Base-by-base conservation (phyloP, 2,329 filamentous ascomycete species). In the Paecilomyces sp. region DNA sequence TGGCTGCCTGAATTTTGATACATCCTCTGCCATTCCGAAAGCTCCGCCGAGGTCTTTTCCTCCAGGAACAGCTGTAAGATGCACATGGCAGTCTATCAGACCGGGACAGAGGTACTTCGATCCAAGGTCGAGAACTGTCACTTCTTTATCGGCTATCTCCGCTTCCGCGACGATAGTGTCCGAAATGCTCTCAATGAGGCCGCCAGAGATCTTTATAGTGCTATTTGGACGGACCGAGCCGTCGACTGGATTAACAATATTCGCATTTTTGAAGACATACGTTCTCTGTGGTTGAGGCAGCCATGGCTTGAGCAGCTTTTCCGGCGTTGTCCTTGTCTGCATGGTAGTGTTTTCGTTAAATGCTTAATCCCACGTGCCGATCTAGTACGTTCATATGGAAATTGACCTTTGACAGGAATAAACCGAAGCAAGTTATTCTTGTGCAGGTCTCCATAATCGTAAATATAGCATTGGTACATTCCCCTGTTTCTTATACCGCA, bases 41-140 rank as follows among this genome's bases (percentile, higher is more conserved):
- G 54, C 62, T 60, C 12, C 64, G 61, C 58, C 62, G 9, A 68
- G 58, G 25, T 65, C 63, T 18, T 51, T 54, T 51, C 61, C 74
- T 22, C 80, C 80, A 0, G 80, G 80, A 0, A 77, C 76, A 0
- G 78, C 74, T n/a, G 71, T 70, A 41, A 82, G 65, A 61, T 83
- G 80, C 7, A 82, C 78, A 66, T 83, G 81, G 60, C 76, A 78
- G 62, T 84, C 82, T 50, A 83, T 82, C 13, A 84, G 72, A 4
- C 82, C 82, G 0, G 81, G 81, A 51, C 76, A 75, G 2, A 84
- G 65, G 63, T 76, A 83, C 56, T 76, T 77, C 9, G 79, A 77
- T 6, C 68, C 64, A 0, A 80, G 66, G 57, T 83, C 76, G 54
- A 81, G 61, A 30, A 67, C 57, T 62, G 65, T 62, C 59, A 64